Evolutionary conservation across 163 green algal genomes (phyloP), one percentile per base, ranked within the genome.

Genomic region (Coccomyxa subellipsoidea): DNA sequence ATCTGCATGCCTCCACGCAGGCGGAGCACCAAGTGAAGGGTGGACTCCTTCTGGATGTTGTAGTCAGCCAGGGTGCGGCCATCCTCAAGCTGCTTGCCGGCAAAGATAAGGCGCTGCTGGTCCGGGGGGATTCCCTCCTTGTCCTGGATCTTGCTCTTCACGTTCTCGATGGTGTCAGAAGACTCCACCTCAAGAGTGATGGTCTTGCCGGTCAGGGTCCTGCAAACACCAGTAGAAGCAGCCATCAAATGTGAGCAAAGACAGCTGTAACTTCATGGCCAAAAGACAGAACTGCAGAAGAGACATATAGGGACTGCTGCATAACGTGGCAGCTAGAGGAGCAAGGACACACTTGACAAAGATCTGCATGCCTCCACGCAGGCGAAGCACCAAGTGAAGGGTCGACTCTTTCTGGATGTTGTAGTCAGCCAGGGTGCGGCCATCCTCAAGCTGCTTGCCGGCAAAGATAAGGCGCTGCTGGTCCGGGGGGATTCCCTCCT

Each of bases 391-490:
- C 81, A 97, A 88, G 89, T 96, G 93, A 31, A 97, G 89, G 32
- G 92, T 97, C 76, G 88, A 92, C 90, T 97, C 94, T 91, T 97
- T 97, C 92, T 97, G 94, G 85, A 97, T 97, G 89, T 97, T 97
- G 91, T 97, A 97, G 87, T 98, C 94, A 38, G 94, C 92, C 80
- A 95, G 87, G 7, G 93, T 96, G 80, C 92, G 89, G 54, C 91
- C 93, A 83, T 98, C 95, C 93, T 98, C 95, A 76, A 99, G 92
- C 93, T 98, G 96, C 94, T 99, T 98, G 87, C 96, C 95, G 23
- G 96, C 96, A 79, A 98, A 98, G 85, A 99, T 98, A 70, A 98
- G 92, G 66, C 96, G 93, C 94, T 98, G 96, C 92, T 98, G 95
- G 87, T 99, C 95, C 34, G 96, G 94, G 32, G 95, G 94, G 83